Percentiles rank a stretch among this genome's conserved stretches.
Conservation (phyloP, 129 eudicot genomes). For the Helichrysum umbraculigerum region DNA sequence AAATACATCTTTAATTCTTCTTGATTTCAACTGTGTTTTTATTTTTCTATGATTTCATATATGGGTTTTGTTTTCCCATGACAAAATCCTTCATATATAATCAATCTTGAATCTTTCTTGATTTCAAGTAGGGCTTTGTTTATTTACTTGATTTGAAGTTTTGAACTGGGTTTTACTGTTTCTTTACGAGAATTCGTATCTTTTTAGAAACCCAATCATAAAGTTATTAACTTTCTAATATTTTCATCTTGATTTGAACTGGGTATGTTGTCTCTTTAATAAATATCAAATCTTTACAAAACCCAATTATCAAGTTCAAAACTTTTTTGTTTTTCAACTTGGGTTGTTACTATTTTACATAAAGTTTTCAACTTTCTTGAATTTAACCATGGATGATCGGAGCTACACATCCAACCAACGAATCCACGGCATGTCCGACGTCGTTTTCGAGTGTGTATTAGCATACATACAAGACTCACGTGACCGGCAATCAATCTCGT, state of each 20-base stretch:
- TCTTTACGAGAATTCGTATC: not conserved
- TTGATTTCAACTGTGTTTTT: constrained; percentile 20
- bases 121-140: not conserved
- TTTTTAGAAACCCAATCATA: not conserved
- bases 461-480: constrained; percentile 67
- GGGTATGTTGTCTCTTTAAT: not conserved
- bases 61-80: constrained; percentile 2
- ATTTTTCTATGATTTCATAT: constrained; percentile 15
- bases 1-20: not conserved
- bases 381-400: constrained; percentile 24
- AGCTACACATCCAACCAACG: constrained; percentile 16
- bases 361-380: not conserved
- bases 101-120: constrained; percentile 15
- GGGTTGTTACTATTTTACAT: not conserved
- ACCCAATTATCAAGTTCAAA: not conserved
- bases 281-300: not conserved
- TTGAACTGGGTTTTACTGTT: not conserved
- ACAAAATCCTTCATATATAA: not conserved
- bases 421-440: constrained; percentile 45
- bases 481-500: constrained; percentile 66
- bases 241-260: not conserved
- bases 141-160: constrained; percentile 3
- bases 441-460: constrained; percentile 65
- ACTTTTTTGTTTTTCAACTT: not conserved
- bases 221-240: not conserved